Evolutionary conservation across 2,329 filamentous ascomycete genomes (phyloP), one percentile per base, ranked within the genome.

Genomic region (Tolypocladium amazonense): DNA sequence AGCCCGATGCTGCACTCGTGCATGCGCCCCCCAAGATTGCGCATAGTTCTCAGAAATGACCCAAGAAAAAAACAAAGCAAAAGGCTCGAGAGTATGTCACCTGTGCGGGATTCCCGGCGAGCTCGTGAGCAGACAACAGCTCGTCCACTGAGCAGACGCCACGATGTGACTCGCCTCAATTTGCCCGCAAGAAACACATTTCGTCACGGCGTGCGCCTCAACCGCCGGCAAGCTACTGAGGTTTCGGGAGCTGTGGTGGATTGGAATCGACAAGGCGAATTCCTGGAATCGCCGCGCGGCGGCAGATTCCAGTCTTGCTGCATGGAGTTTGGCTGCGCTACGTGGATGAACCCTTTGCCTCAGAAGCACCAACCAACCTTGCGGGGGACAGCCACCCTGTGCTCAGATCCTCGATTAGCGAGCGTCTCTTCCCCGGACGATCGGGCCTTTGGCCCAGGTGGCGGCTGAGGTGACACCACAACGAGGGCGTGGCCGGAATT

Each of bases 401-500:
- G 58, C 60, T 38, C 39, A 45, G 57, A 50, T 54, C 25, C 37
- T 39, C 53, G 60, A 59, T 61, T 53, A 61, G 60, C 60, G 60
- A 61, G 60, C 56, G 37, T 38, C 54, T 41, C 37, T 47, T 35
- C 57, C 54, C 41, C 53, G 53, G 58, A 61, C 56, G 27, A 23
- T 47, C n/a, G 55, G 47, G 47, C 47, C 47, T 33, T 52, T 52
- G 47, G 27, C 53, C 53, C 58, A 27, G 56, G 43, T 54, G 50
- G 39, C 57, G 58, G 57, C 60, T 57, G 60, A 61, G 55, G 57
- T 61, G 60, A 61, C 60, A 61, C 50, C 58, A 37, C 23, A 18
- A 37, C 37, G 14, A 45, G 47, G 35, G 38, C 41, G 45, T 54
- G 45, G 37, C 37, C 23, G 56, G 58, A 39, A 45, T 43, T 45